Conservation (phyloP, 768 basidiomycete genomes). For the Lactarius quietus region DNA sequence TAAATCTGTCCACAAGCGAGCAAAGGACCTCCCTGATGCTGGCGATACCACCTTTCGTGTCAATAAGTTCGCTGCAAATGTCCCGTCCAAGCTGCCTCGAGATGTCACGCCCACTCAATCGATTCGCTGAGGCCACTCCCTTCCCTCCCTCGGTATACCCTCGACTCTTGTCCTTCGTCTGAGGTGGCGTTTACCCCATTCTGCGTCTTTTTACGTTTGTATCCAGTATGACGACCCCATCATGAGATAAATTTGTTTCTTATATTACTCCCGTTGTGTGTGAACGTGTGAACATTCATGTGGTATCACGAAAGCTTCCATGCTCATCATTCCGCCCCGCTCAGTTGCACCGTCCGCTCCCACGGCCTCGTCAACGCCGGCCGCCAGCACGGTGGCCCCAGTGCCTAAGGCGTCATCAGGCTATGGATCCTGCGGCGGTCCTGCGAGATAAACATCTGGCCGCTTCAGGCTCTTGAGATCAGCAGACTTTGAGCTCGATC, state of each 20-base stretch:
- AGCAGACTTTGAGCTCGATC: no score
- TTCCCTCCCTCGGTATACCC: background rate
- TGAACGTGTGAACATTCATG: background rate
- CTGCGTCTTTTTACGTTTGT: constrained; percentile 11
- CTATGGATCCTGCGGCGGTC: no score
- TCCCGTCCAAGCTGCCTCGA: background rate
- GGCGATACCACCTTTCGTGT: background rate
- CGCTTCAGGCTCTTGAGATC: no score
- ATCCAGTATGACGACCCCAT: constrained; percentile 9
- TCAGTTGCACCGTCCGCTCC: no score
- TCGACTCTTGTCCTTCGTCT: background rate
- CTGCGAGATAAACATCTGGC: no score
- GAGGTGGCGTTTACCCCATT: background rate
- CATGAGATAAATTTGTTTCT: constrained; percentile 5
- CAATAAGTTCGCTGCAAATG: background rate
- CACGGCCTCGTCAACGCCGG: no score
- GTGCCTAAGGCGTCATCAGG: no score
- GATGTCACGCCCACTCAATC: background rate
- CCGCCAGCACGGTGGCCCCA: no score
- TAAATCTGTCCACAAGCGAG: constrained; percentile 5
- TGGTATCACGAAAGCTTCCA: background rate
- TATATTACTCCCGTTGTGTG: background rate
- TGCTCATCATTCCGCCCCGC: no score
- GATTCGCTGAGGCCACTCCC: background rate
- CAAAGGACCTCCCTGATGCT: background rate